Evolutionary conservation across 371 early-diverging fungal genomes (phyloP), one percentile per base, ranked within the genome.

Genomic region (Mucor ambiguus): DNA sequence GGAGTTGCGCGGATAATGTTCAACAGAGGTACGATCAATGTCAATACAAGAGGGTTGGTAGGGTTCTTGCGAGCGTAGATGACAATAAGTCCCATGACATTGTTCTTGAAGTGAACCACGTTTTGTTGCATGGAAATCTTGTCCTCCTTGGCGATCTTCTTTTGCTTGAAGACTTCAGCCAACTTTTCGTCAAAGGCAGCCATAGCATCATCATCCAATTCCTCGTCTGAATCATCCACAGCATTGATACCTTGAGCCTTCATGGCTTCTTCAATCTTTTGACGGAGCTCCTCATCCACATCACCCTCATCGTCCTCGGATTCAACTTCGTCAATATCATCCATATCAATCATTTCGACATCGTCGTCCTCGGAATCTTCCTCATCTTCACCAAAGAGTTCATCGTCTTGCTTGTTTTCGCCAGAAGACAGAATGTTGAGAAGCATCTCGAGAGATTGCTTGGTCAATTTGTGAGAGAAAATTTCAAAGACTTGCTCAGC

Each of bases 161-260:
- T 83, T 70, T 89, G 87, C 78, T 88, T 92, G 77, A 97, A 97
- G 43, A 96, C 93, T 71, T 92, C 95, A 11, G 90, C 90, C 60
- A 97, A 78, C 75, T 96, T 96, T 49, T 89, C 90, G 75, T 97
- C 98, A 78, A 95, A 96, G 11, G 85, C 90, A 65, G 81, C 89
- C 98, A 97, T 97, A 59, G 94, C 89, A 62, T 95, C 95, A 72
- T 97, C 98, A 64, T 90, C 92, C 58, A 93, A 73, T 24, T 83
- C 80, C 66, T 89, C 90, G 48, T 89, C 91, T 28, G 85, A 87
- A 49, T 80, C 83, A 10, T 82, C 87, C 24, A 74, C 77, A 57
- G 74, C 79, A 59, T 79, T 70, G 22, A 71, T 65, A 49, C 77
- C 85, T 78, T 87, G 80, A 63, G 78, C 77, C 71, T 77, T 80